A percentile compares a stretch with the other conserved stretches of the same genome.
Evolutionary conservation across 768 basidiomycete species (phyloP).

Genomic region (Crassisporium funariophilum): DNA sequence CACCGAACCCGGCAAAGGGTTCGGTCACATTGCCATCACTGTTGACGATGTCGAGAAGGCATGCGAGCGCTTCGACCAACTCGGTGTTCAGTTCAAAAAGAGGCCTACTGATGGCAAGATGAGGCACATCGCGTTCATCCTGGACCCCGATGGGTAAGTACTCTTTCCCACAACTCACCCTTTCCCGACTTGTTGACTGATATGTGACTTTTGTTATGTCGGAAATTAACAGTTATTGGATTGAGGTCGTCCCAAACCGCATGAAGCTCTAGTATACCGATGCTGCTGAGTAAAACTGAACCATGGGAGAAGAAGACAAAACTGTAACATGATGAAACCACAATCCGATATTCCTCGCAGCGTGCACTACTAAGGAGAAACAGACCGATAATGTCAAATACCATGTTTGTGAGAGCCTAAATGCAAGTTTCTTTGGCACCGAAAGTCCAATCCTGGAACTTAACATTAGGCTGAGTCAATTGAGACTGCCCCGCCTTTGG

Average conservation of each 20-base stretch:
- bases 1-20: conserved; percentile 73
- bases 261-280: conserved; percentile 30
- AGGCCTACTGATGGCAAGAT: conserved; percentile 83
- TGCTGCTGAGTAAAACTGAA: neutral
- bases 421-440: no score
- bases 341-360: no score
- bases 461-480: no score
- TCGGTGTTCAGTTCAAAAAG: conserved; percentile 89
- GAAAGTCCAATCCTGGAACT: no score
- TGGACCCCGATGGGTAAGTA: conserved; percentile 81
- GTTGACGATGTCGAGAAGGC: conserved; percentile 83
- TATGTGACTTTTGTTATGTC: neutral
- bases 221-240: conserved; percentile 56
- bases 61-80: conserved; percentile 78
- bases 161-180: neutral
- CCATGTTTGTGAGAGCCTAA: no score
- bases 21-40: conserved; percentile 88
- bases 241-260: conserved; percentile 51
- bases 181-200: conserved; percentile 2
- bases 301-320: neutral
- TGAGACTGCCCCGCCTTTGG: no score
- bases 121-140: conserved; percentile 79
- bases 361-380: no score
- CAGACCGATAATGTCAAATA: no score
- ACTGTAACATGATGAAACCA: neutral